Evolutionary conservation across 306 rosid species (phyloP), one percentile per base, ranked within the genome.

Genomic region (Quillaja saponaria): DNA sequence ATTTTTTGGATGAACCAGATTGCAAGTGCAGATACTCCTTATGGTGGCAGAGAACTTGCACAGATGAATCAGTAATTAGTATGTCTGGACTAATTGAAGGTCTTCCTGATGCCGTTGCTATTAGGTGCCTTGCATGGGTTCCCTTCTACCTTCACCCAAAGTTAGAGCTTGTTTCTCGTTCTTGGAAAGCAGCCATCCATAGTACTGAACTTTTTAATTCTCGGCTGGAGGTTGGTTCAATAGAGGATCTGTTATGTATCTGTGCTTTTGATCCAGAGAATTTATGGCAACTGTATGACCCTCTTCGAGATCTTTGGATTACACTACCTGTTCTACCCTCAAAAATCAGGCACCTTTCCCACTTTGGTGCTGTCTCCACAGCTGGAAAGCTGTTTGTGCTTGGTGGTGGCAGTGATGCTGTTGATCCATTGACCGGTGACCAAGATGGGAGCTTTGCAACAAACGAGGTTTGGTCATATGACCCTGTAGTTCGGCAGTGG

Each of bases 391-490:
- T 89, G 74, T 92, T 84, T 80, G 99, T 92, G 67, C 80, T 92
- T 48, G 99, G 99, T 28, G 99, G 99, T 69, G 95, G 95, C 17
- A 92, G 99, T 66, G 99, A 82, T 20, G 95, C 88, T 51, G 96
- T 92, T 34, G 96, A 92, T 72, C 99, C 96, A 16, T 77, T 73
- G 74, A 92, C 99, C 1, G 99, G 99, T 41, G 99, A 94, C 70
- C 99, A 89, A 38, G 95, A 88, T 78, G 96, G 99, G 50, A 85
- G 84, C 79, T 94, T 94, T 64, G 95, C 99, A 17, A 94, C 99
- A 13, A 78, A 83, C 47, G 97, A 94, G 79, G 97, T 94, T 34
- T 94, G 97, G 99, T 94, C 99, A 28, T 94, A 89, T 44, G 91
- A 94, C 53, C 99, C 96, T 35, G 83, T 94, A 21, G 75, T 67